Evolutionary conservation across 2,329 filamentous ascomycete species (phyloP), one percentile per base, ranked within the genome.

Genomic region (Fusarium nodosum): DNA sequence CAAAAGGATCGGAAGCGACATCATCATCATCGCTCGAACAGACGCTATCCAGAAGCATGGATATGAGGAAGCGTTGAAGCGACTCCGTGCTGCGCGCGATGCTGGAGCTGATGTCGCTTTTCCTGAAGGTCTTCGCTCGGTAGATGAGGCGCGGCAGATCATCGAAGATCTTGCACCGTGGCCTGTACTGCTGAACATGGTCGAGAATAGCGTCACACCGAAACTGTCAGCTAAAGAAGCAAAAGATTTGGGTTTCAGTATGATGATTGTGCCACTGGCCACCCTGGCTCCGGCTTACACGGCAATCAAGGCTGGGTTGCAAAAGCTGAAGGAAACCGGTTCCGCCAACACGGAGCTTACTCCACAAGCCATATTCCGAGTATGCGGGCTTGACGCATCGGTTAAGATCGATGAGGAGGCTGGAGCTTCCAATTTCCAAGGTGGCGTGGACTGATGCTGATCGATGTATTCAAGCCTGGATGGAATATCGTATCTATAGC

Each of bases 201-300:
- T 51, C 8, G 53, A 56, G 45, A 56, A 56, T n/a, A 56, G 53
- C 24, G 53, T 56, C 16, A 56, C 53, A 5, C 45, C 45, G 8
- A 52, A 10, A 11, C 4, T 52, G 2, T 52, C 53, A 28, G 53
- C 44, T 16, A 50, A 36, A 56, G 53, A 56, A n/a, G 53, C 44
- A 38, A 12, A 38, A 13, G 24, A 20, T 7, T 28, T 51, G 44
- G 31, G 53, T 3, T 51, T 56, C 53, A 51, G 44, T 15, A 51
- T 56, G n/a, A 56, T 56, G 31, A 56, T 56, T 12, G 53, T 56
- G 31, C 53, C 53, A 7, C 44, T 56, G n/a, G 53, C 44, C 6
- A 36, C 53, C 3, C 44, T 56, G 31, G 44, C 53, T 22, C 44
- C 53, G 24, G 42, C 53, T 9, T 56, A 51, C 18, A 24, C 24